Percentiles rank a stretch among this genome's conserved stretches.
Conservation (phyloP, 345 rosid species). For the Durio zibethinus region DNA sequence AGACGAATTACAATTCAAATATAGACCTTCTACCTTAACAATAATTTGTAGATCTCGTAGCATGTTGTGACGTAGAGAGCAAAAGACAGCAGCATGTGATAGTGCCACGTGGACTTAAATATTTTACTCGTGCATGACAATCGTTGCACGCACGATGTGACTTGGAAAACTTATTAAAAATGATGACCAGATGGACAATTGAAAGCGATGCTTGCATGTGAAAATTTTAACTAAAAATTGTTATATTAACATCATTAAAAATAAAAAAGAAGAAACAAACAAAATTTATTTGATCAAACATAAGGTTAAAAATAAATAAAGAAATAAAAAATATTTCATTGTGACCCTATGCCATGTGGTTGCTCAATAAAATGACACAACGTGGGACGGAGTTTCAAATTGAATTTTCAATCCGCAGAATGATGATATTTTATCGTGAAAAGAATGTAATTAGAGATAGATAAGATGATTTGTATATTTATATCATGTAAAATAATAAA, state of each 20-base stretch:
- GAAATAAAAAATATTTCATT: not conserved
- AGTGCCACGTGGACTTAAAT: slow-evolving; percentile 22
- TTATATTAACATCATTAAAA: not conserved
- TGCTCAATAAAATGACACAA: slow-evolving; percentile 21
- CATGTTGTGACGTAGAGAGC: slow-evolving; percentile 17
- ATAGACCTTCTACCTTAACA: not conserved
- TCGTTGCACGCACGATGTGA: not conserved
- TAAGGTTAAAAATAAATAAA: not conserved
- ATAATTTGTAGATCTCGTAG: slow-evolving; percentile 3
- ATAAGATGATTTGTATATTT: no score
- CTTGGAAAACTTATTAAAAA: not conserved
- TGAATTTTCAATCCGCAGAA: not conserved
- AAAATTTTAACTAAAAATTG: not conserved
- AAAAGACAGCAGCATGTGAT: slow-evolving; percentile 28
- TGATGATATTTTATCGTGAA: no score
- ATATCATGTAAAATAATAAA: no score
- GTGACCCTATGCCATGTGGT: slow-evolving; percentile 37
- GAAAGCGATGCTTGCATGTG: slow-evolving; percentile 30
- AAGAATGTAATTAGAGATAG: no score
- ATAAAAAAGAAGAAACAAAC: no score
- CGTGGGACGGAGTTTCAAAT: slow-evolving; percentile 18
- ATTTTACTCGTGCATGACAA: not conserved
- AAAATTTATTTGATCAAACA: not conserved
- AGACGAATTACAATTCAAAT: no score
- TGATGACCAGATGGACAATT: slow-evolving; percentile 7